Base-by-base conservation (phyloP, 495 filamentous ascomycete species). In the Annulohypoxylon maeteangense region DNA sequence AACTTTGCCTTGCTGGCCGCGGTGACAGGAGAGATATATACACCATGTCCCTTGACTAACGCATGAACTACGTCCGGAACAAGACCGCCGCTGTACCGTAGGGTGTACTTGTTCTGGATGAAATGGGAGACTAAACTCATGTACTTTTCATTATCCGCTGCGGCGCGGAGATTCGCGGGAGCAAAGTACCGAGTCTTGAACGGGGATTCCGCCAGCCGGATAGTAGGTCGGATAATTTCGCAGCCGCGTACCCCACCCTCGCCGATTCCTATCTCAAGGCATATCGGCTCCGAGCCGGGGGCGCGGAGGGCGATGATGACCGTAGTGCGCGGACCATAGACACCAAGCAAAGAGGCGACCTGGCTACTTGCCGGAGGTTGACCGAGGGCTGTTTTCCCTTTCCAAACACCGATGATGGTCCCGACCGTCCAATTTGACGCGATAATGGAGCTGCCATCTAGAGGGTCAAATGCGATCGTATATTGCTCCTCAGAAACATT, bases 381-480 rank as follows among this genome's bases (percentile, higher is more conserved):
- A 25, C 68, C 20, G 6, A 87, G 74, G 0, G 83, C 84, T 0
- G 81, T 76, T 0, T 57, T 58, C 12, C 83, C 82, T 31, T 83
- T 78, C 85, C 85, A 87, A 23, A 86, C 71, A 25, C 81, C 83
- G 38, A 86, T 67, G 54, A 87, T 87, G 18, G 84, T 83, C 7
- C 85, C 85, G 16, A 87, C 85, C 2, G 82, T 79, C 83, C 84
- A 87, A 51, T 87, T 87, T 0, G 85, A 78, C 7, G 79, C 79
- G 53, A 86, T 85, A 68, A 87, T 87, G 31, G 83, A 86, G 75
- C 80, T 82, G 7, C 85, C 84, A 62, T 87, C 85, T 0, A 87
- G 79, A 20, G 85, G 85, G 66, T 87, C 85, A 69, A 87, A 87
- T 2, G 83, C 85, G n/a, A 86, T 60, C 0, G 85, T 84, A 74